Evolutionary conservation across 208 protist species (phyloP), one percentile per base, ranked within the genome.

Genomic region (Leishmania turanica): DNA sequence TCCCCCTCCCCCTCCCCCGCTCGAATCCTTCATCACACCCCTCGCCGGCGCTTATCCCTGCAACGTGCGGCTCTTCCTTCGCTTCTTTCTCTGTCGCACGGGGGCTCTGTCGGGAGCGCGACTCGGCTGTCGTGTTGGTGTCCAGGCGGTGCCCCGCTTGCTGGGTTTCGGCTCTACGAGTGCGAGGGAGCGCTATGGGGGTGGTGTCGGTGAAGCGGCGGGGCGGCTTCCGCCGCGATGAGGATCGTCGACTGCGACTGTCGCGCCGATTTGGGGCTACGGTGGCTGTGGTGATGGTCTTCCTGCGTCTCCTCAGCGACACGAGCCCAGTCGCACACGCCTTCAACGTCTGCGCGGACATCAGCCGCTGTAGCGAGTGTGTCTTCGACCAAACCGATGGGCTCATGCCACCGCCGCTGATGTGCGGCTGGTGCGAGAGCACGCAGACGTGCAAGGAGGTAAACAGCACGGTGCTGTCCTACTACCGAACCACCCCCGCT

Each of bases 361-460:
- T 89, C 72, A 72, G 34, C 21, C 77, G 85, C 24, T 93, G 90
- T 75, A 81, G 79, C 71, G 88, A 93, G 78, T 93, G 90, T 73
- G 85, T 93, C n/a, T 89, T 84, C 71, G 90, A 91, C 75, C 79
- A 87, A 42, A 89, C 84, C 21, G 83, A 93, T 58, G 87, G 87
- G 1, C 79, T 93, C 49, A 88, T 92, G 85, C 84, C 81, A n/a
- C 77, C 84, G 8, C 40, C 56, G 27, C 74, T 91, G 53, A 65
- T 82, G 56, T 93, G 90, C 54, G 87, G 80, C 40, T 93, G 90
- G 90, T 93, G 90, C 49, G 82, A 80, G 37, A 77, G 64, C 27
- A 87, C 84, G 37, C 62, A 84, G 34, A 53, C 73, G 19, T 93
- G 90, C 86, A 84, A 89, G 75, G 37, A 81, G 40, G 82, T 89